Evolutionary conservation across 139 green algal genomes (phyloP).

Genomic region (Zygnema cylindricum): DNA sequence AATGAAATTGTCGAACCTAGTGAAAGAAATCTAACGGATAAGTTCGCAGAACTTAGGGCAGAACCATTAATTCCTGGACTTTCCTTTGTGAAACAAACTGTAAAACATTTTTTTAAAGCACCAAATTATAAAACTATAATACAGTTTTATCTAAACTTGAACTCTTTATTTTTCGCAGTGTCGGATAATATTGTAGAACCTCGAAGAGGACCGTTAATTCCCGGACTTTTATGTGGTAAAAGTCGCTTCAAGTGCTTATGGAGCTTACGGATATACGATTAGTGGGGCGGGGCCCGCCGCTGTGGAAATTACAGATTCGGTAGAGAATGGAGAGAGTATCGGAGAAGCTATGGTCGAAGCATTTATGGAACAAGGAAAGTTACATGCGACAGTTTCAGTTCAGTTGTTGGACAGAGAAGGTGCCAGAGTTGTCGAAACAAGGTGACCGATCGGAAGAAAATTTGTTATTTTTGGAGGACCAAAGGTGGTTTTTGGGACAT

Average conservation of each 20-base stretch:
- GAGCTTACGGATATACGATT: slow-evolving; percentile 94
- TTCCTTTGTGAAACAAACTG: background rate
- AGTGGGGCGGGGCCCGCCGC: slow-evolving; percentile 92
- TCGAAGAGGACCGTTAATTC: slow-evolving; percentile 87
- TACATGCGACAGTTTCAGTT: slow-evolving; percentile 33
- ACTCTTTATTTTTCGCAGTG: slow-evolving; percentile 65
- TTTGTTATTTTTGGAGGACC: no score
- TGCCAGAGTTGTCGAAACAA: slow-evolving; percentile 42
- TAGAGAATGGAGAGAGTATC: slow-evolving; percentile 72
- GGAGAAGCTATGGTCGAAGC: slow-evolving; percentile 77
- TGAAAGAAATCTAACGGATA: no score
- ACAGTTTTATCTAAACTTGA: background rate
- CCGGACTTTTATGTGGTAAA: slow-evolving; percentile 92
- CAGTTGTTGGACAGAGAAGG: slow-evolving; percentile 23
- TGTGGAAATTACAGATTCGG: slow-evolving; percentile 87
- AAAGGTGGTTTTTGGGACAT: no score
- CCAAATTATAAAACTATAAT: background rate
- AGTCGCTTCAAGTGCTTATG: slow-evolving; percentile 81
- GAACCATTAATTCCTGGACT: background rate
- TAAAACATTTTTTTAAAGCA: background rate
- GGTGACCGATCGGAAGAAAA: no score
- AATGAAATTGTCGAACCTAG: no score
- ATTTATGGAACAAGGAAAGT: slow-evolving; percentile 52
- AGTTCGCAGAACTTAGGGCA: no score
- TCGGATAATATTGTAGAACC: slow-evolving; percentile 95